Evolutionary conservation across 1,139 yeast species (phyloP), one percentile per base, ranked within the genome.

Genomic region (Suhomyces ambrosiae): DNA sequence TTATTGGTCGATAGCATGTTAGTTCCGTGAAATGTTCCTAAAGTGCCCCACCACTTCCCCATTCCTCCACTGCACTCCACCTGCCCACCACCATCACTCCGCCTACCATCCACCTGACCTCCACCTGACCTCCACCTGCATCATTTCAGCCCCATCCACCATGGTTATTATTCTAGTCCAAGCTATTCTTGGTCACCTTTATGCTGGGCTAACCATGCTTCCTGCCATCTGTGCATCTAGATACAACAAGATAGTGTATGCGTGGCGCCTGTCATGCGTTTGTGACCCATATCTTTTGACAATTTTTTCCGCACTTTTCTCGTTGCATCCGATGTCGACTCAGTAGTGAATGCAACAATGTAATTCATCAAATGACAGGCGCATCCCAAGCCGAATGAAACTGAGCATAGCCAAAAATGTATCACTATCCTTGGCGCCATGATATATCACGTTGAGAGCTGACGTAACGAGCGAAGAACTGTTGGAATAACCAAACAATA

Each of bases 321-420:
- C 9, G 31, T 28, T 28, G 10, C 31, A 28, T 28, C 14, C 8
- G n/a, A n/a, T n/a, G n/a, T n/a, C n/a, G 21, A 18, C 21, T 18
- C 21, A 18, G 21, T 18, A 5, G 21, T 18, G 21, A 18, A 18
- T 18, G 21, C 21, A 18, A 18, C 21, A 18, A 18, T 18, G 21
- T 18, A 18, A 18, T 18, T 18, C 21, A 6, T 6, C 8, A 5
- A 18, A 18, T 18, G 8, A 18, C 21, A 18, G n/a, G n/a, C n/a
- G n/a, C n/a, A n/a, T n/a, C n/a, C n/a, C n/a, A n/a, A n/a, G n/a
- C n/a, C n/a, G n/a, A n/a, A n/a, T n/a, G n/a, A n/a, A n/a, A n/a
- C n/a, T n/a, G n/a, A n/a, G n/a, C n/a, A n/a, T n/a, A n/a, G n/a
- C n/a, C n/a, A n/a, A n/a, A n/a, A n/a, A n/a, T n/a, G n/a, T n/a